phyloP scores from a whole-genome alignment of 2,329 filamentous ascomycete genomes.

The Coniella lustricola region DNA sequence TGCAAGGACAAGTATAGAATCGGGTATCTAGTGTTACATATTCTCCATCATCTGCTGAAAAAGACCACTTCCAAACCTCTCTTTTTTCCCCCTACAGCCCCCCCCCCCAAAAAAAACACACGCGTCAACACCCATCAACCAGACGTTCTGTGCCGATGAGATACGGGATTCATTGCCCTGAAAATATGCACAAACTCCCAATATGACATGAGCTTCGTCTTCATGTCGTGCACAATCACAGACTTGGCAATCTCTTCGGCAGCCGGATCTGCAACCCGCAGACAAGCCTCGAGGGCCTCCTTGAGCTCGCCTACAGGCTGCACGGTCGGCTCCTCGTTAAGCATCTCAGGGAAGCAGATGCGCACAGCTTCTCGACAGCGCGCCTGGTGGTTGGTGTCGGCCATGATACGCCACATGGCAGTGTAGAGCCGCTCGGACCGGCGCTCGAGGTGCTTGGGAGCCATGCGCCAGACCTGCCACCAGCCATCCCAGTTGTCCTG shows the following conservation, averaged over 20 bases:
- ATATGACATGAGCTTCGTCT: slow-evolving; percentile 11
- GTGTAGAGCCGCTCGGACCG: slow-evolving; percentile 50
- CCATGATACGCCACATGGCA: slow-evolving; percentile 43
- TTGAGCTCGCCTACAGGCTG: slow-evolving; percentile 36
- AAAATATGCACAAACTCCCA: slow-evolving; percentile 28
- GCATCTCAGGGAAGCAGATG: slow-evolving; percentile 54
- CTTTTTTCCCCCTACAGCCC: too few species aligned
- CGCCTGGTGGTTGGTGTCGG: slow-evolving; percentile 33
- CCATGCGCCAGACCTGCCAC: slow-evolving; percentile 53
- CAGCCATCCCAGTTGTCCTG: slow-evolving; percentile 48
- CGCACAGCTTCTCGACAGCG: slow-evolving; percentile 42
- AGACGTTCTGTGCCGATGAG: background rate
- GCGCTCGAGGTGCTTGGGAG: slow-evolving; percentile 39
- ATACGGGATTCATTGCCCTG: slow-evolving; percentile 18
- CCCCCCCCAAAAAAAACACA: too few species aligned
- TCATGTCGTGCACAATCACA: slow-evolving; percentile 16
- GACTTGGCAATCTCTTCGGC: slow-evolving; percentile 30
- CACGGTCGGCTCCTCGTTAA: slow-evolving; percentile 45
- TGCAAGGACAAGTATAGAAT: too few species aligned
- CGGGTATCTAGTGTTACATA: too few species aligned
- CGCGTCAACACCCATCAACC: background rate
- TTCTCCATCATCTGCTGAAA: too few species aligned
- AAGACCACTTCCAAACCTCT: too few species aligned
- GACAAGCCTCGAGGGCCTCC: slow-evolving; percentile 44
- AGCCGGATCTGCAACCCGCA: slow-evolving; percentile 46